phyloP scores from a whole-genome alignment of 1,284 basidiomycete species.

The Irpex rosettiformis region DNA sequence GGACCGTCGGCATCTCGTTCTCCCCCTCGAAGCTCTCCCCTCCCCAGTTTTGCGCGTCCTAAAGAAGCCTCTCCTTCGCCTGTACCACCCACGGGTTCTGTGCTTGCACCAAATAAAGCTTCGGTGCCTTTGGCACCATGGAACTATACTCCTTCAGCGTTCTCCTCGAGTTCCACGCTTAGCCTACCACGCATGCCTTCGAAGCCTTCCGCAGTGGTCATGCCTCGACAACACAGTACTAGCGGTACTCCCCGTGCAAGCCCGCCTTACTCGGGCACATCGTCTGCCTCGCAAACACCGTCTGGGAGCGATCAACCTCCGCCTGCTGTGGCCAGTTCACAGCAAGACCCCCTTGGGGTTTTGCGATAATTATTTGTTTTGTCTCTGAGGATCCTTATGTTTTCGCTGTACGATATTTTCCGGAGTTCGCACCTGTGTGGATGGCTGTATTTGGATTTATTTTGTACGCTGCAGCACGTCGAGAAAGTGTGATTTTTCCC shows the following conservation, averaged over 20 bases:
- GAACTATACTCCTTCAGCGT: constrained; percentile 52
- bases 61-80: constrained; percentile 8
- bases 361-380: constrained; percentile 12
- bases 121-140: constrained; percentile 38
- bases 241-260: not conserved
- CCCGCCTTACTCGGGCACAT: constrained; percentile 16
- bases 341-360: constrained; percentile 65
- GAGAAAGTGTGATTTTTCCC: not conserved
- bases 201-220: constrained; percentile 37
- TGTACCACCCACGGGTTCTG: constrained; percentile 9
- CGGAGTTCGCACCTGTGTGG: not conserved
- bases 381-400: not conserved
- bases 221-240: constrained; percentile 9
- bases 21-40: constrained; percentile 8
- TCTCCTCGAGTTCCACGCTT: constrained; percentile 34
- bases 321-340: constrained; percentile 24
- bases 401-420: not conserved
- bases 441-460: not conserved
- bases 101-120: constrained; percentile 18
- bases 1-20: constrained; percentile 12
- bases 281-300: constrained; percentile 19
- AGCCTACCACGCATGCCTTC: constrained; percentile 30
- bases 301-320: constrained; percentile 32
- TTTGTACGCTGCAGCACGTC: not conserved
- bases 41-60: not conserved